Evolutionary conservation across 495 filamentous ascomycete species (phyloP), one percentile per base, ranked within the genome.

Genomic region (Penicillium crystallinum): DNA sequence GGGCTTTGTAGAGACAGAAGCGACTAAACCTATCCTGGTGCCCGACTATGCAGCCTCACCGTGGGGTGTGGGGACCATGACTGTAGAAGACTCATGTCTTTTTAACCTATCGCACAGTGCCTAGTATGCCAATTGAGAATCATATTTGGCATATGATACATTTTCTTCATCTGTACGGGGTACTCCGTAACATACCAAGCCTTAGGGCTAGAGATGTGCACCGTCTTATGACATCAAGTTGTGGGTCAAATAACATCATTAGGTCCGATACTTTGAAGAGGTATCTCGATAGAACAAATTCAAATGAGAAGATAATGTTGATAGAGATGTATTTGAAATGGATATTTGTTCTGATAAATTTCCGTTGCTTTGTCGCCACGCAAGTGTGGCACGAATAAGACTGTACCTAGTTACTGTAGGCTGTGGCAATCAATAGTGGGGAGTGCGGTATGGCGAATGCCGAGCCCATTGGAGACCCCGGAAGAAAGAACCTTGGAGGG

Each of bases 21-120:
- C 36, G 22, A 21, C 46, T 48, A 48, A 48, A 5, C 48, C 48
- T 50, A 50, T 33, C 25, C 37, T 40, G 37, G 48, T 50, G 36
- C 37, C 48, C 48, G 48, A 50, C n/a, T 9, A 40, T 27, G 3
- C 23, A 61, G 56, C 52, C 53, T 51, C 49, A 17, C 25, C 30
- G 53, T 47, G 56, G 59, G 58, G 56, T 19, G 51, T 54, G 51
- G 58, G 57, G 49, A 36, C 30, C 43, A 42, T 17, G 29, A 44
- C 37, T 39, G 17, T 51, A 48, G 49, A 29, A 46, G 25, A 48
- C 46, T 48, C 46, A 48, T 38, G 46, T 30, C 34, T 38, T 34
- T 31, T 43, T 27, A 6, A 17, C 23, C 15, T 43, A 12, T 15
- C n/a, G 2, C 4, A 18, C 0, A 29, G 0, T 10, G 3, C n/a